Percentiles rank a stretch among this genome's conserved stretches.
phyloP scores from a whole-genome alignment of 108 stramenopile genomes.

The Aurantiochytrium sp. region DNA sequence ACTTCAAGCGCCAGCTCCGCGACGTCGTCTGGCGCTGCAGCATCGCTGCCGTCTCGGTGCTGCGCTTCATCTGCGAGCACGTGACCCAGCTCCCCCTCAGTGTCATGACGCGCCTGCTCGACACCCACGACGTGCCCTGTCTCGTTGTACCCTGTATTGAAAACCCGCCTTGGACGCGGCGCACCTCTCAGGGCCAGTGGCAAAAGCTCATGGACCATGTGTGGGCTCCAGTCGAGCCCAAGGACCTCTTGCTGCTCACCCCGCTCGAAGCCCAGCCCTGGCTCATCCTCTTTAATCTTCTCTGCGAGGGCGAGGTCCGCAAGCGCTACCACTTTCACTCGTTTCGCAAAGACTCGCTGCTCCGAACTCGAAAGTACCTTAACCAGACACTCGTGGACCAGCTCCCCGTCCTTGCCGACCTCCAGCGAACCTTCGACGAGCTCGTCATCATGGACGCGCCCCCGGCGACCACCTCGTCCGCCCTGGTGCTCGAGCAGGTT shows the following conservation, averaged over 20 bases:
- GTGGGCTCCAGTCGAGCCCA: conserved; percentile 58
- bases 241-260: conserved; percentile 64
- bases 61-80: conserved; percentile 58
- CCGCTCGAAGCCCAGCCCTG: conserved; percentile 72
- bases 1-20: conserved; percentile 25
- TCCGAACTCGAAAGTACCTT: conserved; percentile 68
- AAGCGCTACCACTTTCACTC: conserved; percentile 68
- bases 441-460: conserved; percentile 68
- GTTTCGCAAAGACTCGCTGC: conserved; percentile 64
- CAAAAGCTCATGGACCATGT: conserved; percentile 66
- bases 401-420: conserved; percentile 69
- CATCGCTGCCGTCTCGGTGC: conserved; percentile 48
- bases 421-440: conserved; percentile 75
- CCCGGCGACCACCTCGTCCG: not conserved
- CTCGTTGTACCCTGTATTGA: conserved; percentile 68
- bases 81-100: conserved; percentile 41
- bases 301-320: conserved; percentile 55
- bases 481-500: conserved; percentile 18
- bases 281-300: conserved; percentile 70
- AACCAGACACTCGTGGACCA: conserved; percentile 69
- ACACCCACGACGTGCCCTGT: conserved; percentile 72
- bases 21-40: conserved; percentile 47
- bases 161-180: conserved; percentile 78
- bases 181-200: conserved; percentile 51
- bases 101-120: conserved; percentile 54